phyloP scores from a whole-genome alignment of 352 stramenopile species.

The Heterotrichella gracilis region DNA sequence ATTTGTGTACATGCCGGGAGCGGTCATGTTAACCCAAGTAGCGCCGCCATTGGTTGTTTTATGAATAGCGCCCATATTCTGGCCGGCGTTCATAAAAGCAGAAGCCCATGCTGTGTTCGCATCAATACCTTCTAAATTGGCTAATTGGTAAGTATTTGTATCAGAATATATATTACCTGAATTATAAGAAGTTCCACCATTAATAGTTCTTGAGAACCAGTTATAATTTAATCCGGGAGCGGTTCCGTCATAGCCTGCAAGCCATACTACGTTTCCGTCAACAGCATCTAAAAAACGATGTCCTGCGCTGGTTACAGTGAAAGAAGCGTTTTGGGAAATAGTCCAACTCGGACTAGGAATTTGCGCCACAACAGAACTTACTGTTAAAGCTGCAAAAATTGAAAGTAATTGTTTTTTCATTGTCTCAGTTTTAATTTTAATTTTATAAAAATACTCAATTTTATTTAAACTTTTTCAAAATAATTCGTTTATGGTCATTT shows the following conservation, averaged over 20 bases:
- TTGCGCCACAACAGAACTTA: background rate
- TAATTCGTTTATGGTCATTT: no score
- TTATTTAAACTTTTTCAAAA: no score
- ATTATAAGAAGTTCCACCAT: background rate
- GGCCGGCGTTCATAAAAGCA: background rate
- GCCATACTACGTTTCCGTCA: background rate
- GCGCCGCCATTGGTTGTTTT: background rate
- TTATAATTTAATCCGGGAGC: background rate
- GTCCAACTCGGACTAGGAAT: background rate
- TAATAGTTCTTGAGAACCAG: background rate
- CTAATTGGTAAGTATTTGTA: background rate
- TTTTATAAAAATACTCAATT: conserved; percentile 6
- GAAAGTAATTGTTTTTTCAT: conserved; percentile 9
- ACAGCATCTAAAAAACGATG: background rate
- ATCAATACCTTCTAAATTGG: background rate
- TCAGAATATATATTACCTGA: background rate
- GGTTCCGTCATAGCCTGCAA: background rate
- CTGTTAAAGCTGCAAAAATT: conserved; percentile 1
- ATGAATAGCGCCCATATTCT: background rate
- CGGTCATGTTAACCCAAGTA: background rate
- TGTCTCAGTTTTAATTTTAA: background rate
- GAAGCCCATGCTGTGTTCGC: background rate
- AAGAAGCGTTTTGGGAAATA: background rate
- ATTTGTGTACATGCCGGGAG: background rate
- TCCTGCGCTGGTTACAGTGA: background rate